phyloP scores from a whole-genome alignment of 2,329 filamentous ascomycete genomes.

The Hysterium pulicare region DNA sequence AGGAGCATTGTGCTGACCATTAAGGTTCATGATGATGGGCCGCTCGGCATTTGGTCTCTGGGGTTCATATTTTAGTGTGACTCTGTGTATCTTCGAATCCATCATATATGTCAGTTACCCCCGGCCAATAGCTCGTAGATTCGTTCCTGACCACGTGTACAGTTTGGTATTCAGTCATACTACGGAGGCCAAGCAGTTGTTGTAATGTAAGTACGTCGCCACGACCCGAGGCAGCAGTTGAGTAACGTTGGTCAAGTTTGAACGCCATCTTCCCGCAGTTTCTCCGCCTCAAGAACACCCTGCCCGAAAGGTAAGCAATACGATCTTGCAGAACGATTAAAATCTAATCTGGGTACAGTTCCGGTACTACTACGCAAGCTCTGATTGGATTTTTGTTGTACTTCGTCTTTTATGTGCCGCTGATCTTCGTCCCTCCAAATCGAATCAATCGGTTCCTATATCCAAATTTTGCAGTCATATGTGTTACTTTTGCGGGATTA shows the following conservation, averaged over 20 bases:
- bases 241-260: too few species aligned
- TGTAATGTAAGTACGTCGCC: too few species aligned
- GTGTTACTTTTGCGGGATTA: too few species aligned
- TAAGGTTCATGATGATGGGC: too few species aligned
- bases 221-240: too few species aligned
- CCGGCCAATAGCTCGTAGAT: too few species aligned
- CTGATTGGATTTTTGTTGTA: slow-evolving; percentile 14
- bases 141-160: too few species aligned
- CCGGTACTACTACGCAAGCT: slow-evolving; percentile 12
- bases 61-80: slow-evolving; percentile 18
- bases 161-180: slow-evolving; percentile 19
- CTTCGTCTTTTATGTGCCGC: slow-evolving; percentile 14
- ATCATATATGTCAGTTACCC: slow-evolving; percentile 15
- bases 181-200: slow-evolving; percentile 18
- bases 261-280: slow-evolving; percentile 17
- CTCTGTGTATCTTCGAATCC: slow-evolving; percentile 16
- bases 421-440: slow-evolving; percentile 16
- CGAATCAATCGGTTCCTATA: too few species aligned
- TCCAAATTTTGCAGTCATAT: too few species aligned
- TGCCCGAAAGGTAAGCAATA: slow-evolving; percentile 7
- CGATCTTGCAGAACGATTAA: too few species aligned
- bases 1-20: too few species aligned
- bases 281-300: slow-evolving; percentile 17
- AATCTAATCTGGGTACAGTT: too few species aligned
- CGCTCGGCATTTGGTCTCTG: slow-evolving; percentile 17